Conservation (phyloP, 192 early-diverging fungal species). For the Coemansia sp. region DNA sequence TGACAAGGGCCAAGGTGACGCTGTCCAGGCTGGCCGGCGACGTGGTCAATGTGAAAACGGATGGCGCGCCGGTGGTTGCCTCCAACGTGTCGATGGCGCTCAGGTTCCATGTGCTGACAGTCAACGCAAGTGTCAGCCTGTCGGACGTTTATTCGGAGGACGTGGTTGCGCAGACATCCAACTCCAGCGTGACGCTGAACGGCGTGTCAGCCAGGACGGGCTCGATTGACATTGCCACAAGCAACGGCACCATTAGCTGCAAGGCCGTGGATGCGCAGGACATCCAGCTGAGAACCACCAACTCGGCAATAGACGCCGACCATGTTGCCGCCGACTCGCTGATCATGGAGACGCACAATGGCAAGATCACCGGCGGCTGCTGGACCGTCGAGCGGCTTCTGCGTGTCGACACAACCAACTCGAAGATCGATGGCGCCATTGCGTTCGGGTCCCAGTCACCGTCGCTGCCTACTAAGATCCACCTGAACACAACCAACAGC, state of each 20-base stretch:
- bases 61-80: neutral
- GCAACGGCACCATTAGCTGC: conserved; percentile 20
- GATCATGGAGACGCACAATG: conserved; percentile 15
- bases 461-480: neutral
- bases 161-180: conserved; percentile 12
- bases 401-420: conserved; percentile 20
- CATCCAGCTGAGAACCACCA: conserved; percentile 21
- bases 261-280: conserved; percentile 9
- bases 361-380: conserved; percentile 20
- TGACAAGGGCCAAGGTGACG: conserved; percentile 20
- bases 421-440: conserved; percentile 17
- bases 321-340: conserved; percentile 11
- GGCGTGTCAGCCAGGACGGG: conserved; percentile 1
- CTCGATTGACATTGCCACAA: conserved; percentile 10
- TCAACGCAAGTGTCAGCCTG: neutral
- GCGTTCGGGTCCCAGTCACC: conserved; percentile 1
- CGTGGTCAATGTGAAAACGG: neutral
- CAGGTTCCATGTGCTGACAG: neutral
- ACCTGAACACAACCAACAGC: conserved; percentile 20
- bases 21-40: conserved; percentile 4
- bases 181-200: conserved; percentile 13
- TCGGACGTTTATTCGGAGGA: neutral
- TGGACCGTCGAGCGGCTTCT: conserved; percentile 19
- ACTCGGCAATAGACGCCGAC: conserved; percentile 16
- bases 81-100: neutral